Conservation (phyloP, 2,329 filamentous ascomycete genomes). For the Fusarium tricinctum region DNA sequence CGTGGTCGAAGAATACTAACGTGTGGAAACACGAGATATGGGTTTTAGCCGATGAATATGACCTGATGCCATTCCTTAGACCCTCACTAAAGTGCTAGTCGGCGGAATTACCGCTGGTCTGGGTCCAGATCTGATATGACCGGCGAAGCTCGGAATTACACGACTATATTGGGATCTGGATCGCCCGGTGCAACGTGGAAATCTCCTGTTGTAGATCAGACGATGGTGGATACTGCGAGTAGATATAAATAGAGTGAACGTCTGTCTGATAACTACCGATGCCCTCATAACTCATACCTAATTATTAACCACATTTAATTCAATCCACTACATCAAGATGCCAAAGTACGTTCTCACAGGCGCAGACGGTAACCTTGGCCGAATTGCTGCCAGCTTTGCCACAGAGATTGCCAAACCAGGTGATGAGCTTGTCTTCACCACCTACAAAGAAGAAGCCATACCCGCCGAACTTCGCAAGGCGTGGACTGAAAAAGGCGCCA, state of each 20-base stretch:
- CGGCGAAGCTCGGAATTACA: constrained; percentile 34
- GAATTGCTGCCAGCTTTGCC: constrained; percentile 43
- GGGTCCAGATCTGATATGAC: constrained; percentile 31
- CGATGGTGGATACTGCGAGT: constrained; percentile 11
- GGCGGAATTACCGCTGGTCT: constrained; percentile 28
- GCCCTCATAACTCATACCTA: too few relatives aligned
- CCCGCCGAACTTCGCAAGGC: constrained; percentile 24
- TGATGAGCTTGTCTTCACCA: constrained; percentile 45
- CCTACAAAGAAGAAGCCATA: constrained; percentile 44
- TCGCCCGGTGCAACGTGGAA: constrained; percentile 14
- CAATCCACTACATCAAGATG: constrained; percentile 24
- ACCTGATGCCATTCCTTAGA: constrained; percentile 19
- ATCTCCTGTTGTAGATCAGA: constrained; percentile 7
- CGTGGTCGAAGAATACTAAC: not conserved
- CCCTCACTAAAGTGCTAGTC: constrained; percentile 4
- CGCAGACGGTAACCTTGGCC: constrained; percentile 46
- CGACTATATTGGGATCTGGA: constrained; percentile 10
- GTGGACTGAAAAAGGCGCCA: constrained; percentile 44
- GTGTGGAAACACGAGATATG: constrained; percentile 12
- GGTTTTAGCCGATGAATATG: constrained; percentile 7
- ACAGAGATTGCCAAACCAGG: constrained; percentile 41
- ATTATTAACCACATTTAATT: not conserved
- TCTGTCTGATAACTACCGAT: accelerated
- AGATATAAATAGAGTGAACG: constrained; percentile 1
- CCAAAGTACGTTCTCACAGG: constrained; percentile 47